Percentiles rank a stretch among this genome's conserved stretches.
Conservation (phyloP, 2,329 filamentous ascomycete species). For the Paracoccidioides lutzii region DNA sequence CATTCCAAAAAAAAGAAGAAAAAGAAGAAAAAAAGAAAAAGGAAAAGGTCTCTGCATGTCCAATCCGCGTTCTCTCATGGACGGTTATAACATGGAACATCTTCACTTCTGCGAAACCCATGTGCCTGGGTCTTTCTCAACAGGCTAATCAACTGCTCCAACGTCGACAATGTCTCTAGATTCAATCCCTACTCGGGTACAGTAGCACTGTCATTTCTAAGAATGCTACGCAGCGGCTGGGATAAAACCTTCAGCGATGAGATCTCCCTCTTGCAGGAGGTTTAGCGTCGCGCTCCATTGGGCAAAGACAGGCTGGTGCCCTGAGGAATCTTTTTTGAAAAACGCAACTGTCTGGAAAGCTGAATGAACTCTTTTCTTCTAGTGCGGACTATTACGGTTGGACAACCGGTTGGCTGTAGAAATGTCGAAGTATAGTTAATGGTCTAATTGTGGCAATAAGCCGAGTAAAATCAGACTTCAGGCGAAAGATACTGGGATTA, state of each 20-base stretch:
- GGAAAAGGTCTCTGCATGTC: not conserved
- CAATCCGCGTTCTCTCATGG: not conserved
- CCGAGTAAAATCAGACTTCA: too few relatives aligned
- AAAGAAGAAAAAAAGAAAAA: not conserved
- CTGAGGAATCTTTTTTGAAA: too few relatives aligned
- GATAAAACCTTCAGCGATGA: not conserved
- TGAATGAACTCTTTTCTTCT: too few relatives aligned
- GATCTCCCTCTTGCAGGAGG: not conserved
- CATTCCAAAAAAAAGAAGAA: not conserved
- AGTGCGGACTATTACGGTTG: too few relatives aligned
- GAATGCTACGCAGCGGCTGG: not conserved
- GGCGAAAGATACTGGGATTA: too few relatives aligned
- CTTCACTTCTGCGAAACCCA: not conserved
- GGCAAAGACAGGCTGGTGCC: not conserved
- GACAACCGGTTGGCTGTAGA: too few relatives aligned
- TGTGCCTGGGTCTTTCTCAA: not conserved
- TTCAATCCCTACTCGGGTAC: not conserved
- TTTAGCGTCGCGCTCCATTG: not conserved
- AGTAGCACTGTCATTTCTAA: not conserved
- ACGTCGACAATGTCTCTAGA: not conserved
- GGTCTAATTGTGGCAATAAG: too few relatives aligned
- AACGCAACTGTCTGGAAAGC: too few relatives aligned
- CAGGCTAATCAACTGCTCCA: not conserved
- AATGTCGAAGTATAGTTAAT: too few relatives aligned
- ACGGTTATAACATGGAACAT: not conserved